Percentiles rank a stretch among this genome's conserved stretches.
phyloP scores from a whole-genome alignment of 1,139 yeast genomes.

The Yamadazyma diospyri region DNA sequence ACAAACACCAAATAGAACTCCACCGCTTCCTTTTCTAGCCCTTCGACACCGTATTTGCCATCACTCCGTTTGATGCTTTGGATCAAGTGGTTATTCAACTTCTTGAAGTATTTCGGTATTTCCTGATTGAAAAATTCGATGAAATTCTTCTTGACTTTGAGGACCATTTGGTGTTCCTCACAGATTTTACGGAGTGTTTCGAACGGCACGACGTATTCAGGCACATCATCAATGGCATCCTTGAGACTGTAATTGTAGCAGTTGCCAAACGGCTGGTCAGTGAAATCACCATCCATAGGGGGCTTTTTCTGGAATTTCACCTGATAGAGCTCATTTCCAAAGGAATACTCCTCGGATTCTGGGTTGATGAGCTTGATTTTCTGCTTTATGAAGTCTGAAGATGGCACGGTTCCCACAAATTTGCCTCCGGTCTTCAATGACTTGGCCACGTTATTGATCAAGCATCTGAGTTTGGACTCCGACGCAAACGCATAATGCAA shows the following conservation, averaged over 20 bases:
- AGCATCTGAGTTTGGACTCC: constrained; percentile 70
- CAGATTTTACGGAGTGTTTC: constrained; percentile 80
- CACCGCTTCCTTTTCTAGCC: constrained; percentile 86
- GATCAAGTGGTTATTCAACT: constrained; percentile 59
- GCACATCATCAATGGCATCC: constrained; percentile 95
- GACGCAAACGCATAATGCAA: constrained; percentile 92
- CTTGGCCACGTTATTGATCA: constrained; percentile 71
- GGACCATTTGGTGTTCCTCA: constrained; percentile 74
- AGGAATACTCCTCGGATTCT: constrained; percentile 49
- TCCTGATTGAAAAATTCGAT: constrained; percentile 80
- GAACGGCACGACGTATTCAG: constrained; percentile 97
- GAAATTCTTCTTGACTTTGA: constrained; percentile 74
- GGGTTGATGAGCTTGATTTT: constrained; percentile 43
- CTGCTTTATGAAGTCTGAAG: constrained; percentile 75
- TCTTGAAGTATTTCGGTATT: constrained; percentile 60
- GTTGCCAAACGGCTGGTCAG: constrained; percentile 73
- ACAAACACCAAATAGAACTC: constrained; percentile 81
- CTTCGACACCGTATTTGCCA: constrained; percentile 84
- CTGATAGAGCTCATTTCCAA: constrained; percentile 83
- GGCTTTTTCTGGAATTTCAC: constrained; percentile 77
- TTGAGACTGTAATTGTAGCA: constrained; percentile 74
- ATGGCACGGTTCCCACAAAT: constrained; percentile 92
- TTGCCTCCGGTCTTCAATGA: constrained; percentile 78
- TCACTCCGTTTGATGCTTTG: constrained; percentile 71
- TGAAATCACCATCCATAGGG: constrained; percentile 67